phyloP scores from a whole-genome alignment of 2,329 filamentous ascomycete species.

The Phialophora tarda region DNA sequence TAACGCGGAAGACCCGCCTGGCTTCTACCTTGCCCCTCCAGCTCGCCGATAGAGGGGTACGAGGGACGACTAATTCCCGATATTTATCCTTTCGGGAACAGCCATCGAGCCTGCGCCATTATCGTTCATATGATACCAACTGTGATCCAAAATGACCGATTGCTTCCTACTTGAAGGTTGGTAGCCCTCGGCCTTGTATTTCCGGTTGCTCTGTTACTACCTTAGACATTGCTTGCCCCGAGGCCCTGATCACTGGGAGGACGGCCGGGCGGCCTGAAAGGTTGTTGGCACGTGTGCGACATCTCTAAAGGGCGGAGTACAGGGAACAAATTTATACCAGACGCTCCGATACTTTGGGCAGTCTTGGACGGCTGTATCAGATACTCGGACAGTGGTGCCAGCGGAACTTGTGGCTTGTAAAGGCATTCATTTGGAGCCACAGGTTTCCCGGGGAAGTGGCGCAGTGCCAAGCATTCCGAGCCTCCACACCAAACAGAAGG shows the following conservation, averaged over 20 bases:
- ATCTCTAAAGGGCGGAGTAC: neutral
- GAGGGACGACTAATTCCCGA: neutral
- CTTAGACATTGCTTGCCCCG: neutral
- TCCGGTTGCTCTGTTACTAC: neutral
- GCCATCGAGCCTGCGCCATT: neutral
- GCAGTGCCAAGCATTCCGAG: conserved; percentile 7
- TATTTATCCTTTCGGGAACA: neutral
- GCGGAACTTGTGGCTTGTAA: neutral
- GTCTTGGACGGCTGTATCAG: neutral
- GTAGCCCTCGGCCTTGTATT: neutral
- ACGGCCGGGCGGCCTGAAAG: neutral
- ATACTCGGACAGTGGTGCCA: neutral
- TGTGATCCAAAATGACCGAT: neutral
- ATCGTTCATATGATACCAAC: neutral
- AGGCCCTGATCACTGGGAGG: neutral
- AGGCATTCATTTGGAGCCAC: neutral
- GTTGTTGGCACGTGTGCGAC: neutral
- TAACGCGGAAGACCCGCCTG: neutral
- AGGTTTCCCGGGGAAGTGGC: conserved; percentile 2
- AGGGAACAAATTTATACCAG: neutral
- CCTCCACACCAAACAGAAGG: conserved; percentile 1
- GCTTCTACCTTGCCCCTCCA: neutral
- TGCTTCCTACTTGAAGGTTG: neutral
- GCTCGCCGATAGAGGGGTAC: neutral
- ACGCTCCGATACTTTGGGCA: neutral